A percentile compares a stretch with the other conserved stretches of the same genome.
These are phyloP conservation scores for Acarospora socialis DNA, from an alignment of 2,329 filamentous ascomycete species.

Conservation along the genomic window DNA sequence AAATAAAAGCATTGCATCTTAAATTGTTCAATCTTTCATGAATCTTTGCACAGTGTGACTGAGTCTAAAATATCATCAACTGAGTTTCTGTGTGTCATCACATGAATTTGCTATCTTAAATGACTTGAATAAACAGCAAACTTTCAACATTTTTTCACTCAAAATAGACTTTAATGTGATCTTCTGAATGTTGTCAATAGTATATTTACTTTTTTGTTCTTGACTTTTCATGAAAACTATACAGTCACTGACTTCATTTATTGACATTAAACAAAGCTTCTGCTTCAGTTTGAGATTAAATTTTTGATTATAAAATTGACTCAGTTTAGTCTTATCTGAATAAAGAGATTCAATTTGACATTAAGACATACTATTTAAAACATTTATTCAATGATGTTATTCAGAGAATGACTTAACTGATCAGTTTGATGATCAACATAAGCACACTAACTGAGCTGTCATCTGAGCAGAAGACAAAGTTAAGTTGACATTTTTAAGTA, in stretches of 20 bases:
- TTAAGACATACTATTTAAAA: conserved; percentile 11
- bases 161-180: conserved; percentile 12
- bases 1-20: not conserved
- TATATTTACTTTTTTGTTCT: conserved; percentile 7
- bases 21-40: conserved; percentile 2
- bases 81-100: not conserved
- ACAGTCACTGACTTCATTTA: not conserved
- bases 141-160: conserved; percentile 9
- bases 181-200: conserved; percentile 16
- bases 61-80: not conserved
- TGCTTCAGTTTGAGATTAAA: conserved; percentile 14
- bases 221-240: not conserved
- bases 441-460: conserved; percentile 11
- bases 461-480: conserved; percentile 9
- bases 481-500: conserved; percentile 8
- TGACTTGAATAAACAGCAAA: conserved; percentile 7
- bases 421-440: conserved; percentile 11
- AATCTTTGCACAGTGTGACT: not conserved
- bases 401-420: conserved; percentile 8
- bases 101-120: conserved; percentile 12
- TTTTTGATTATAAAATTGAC: conserved; percentile 14
- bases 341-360: conserved; percentile 12
- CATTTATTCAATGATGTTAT: conserved; percentile 12
- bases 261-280: conserved; percentile 11
- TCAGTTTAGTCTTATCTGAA: conserved; percentile 16